Evolutionary conservation across 2,329 filamentous ascomycete genomes (phyloP).

Genomic region (Piedraia hortae): DNA sequence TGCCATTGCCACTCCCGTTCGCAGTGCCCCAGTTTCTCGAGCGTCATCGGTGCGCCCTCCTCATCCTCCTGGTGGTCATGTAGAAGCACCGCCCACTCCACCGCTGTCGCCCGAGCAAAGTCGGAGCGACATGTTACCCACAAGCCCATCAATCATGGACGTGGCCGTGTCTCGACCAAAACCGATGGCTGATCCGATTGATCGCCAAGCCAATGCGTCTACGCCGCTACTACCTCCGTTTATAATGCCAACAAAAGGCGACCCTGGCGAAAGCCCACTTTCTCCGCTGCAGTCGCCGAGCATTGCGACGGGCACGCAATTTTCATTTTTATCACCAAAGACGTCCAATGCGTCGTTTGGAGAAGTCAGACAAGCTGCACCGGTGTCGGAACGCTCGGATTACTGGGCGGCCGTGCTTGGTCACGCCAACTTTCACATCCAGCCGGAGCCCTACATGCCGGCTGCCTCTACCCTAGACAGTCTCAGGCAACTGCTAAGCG

Average conservation of each 20-base stretch:
- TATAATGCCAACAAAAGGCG: constrained; percentile 40
- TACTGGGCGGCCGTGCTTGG: constrained; percentile 65
- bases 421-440: constrained; percentile 79
- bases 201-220: constrained; percentile 37
- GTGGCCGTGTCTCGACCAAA: constrained; percentile 2
- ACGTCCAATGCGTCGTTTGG: too few species aligned
- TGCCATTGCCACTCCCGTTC: constrained; percentile 7
- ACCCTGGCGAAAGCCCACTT: too few species aligned
- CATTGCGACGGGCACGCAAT: too few species aligned
- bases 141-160: constrained; percentile 1
- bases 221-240: constrained; percentile 70
- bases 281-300: neutral
- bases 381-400: constrained; percentile 20
- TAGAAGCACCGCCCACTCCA: constrained; percentile 14
- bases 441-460: constrained; percentile 53
- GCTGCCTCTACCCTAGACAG: constrained; percentile 28
- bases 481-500: constrained; percentile 38
- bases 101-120: constrained; percentile 9
- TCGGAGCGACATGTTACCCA: too few species aligned
- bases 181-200: constrained; percentile 17
- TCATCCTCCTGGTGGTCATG: constrained; percentile 25
- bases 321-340: too few species aligned
- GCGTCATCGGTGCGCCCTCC: constrained; percentile 52
- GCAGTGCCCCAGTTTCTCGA: constrained; percentile 12
- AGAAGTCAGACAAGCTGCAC: too few species aligned